Evolutionary conservation across 2,329 filamentous ascomycete species (phyloP).

Genomic region (Exophiala sp.): DNA sequence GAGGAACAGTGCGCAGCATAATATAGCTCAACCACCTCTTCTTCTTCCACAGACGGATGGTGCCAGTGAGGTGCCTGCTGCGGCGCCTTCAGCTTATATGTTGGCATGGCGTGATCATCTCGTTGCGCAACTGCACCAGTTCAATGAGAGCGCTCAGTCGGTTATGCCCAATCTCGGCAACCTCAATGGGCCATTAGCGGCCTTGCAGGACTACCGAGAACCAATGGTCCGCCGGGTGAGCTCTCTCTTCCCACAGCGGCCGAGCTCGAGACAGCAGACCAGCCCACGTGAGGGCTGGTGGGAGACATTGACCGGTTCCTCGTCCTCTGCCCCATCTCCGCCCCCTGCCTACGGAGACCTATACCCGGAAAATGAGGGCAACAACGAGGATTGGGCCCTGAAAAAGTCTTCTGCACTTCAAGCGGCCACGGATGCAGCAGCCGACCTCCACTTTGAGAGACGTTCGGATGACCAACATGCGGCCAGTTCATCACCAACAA

Average conservation of each 20-base stretch:
- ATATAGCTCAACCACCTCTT: background rate
- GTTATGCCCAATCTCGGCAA: conserved; percentile 60
- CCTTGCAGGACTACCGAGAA: conserved; percentile 70
- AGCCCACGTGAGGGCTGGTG: conserved; percentile 57
- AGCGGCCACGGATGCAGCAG: conserved; percentile 42
- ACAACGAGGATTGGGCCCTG: conserved; percentile 38
- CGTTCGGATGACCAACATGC: background rate
- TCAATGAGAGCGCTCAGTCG: conserved; percentile 68
- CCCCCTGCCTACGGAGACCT: conserved; percentile 79
- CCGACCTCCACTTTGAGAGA: conserved; percentile 42
- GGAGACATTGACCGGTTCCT: conserved; percentile 59
- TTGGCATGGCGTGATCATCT: conserved; percentile 71
- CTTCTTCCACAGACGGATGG: conserved; percentile 38
- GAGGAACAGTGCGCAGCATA: conserved; percentile 22
- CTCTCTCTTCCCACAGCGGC: conserved; percentile 66
- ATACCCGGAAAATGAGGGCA: conserved; percentile 54
- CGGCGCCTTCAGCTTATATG: conserved; percentile 57
- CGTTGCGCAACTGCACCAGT: conserved; percentile 68
- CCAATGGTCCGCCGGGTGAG: conserved; percentile 70
- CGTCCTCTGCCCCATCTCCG: conserved; percentile 47
- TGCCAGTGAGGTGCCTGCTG: background rate
- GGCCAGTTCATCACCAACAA: background rate
- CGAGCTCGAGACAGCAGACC: conserved; percentile 49
- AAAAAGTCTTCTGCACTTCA: conserved; percentile 43
- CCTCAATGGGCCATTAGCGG: conserved; percentile 55